Base-by-base conservation (phyloP, 208 protist genomes). In the Acanthamoeba divionensis region DNA sequence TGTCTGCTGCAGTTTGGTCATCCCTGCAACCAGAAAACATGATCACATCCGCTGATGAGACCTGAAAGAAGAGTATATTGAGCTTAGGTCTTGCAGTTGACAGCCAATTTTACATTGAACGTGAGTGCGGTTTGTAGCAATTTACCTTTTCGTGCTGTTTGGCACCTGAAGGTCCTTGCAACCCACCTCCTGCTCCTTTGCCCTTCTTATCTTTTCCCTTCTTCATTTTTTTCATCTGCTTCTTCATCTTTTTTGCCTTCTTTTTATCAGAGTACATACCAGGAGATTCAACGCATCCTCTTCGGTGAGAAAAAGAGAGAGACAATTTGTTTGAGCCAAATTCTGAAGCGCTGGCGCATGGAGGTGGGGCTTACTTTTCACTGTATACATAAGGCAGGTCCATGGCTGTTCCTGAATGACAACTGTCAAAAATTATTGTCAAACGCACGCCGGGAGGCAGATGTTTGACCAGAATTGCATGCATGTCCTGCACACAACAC, bases 11-110 rank as follows among this genome's bases (percentile, higher is more conserved):
- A 48, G 69, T 83, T 31, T 91, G 88, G n/a, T 21, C 36, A 33
- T 91, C 88, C 24, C 77, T 91, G 69, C 88, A 91, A 2, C 88
- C 88, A 31, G 29, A 52, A 57, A 91, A 91, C 88, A 91, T 91
- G 48, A 91, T 85, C 15, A 83, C 88, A 33, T 91, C 88, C n/a
- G 73, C 88, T 41, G 36, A 41, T 6, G 36, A 41, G 2, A 41
- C 36, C 36, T 41, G 36, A 41, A 41, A 41, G 36, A 41, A 41
- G 36, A 41, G 5, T 41, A 41, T 1, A 41, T 5, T 5, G 36
- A 1, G 36, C 36, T 41, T 41, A 41, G 5, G 36, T 5, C 18
- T 60, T n/a, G n/a, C n/a, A 60, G 36, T 41, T 41, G 36, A 41
- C 5, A 6, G 36, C 36, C 36, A 41, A 41, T 1, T 41, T 41